Evolutionary conservation across 306 rosid species (phyloP).

Genomic region (Trifolium fragiferum): DNA sequence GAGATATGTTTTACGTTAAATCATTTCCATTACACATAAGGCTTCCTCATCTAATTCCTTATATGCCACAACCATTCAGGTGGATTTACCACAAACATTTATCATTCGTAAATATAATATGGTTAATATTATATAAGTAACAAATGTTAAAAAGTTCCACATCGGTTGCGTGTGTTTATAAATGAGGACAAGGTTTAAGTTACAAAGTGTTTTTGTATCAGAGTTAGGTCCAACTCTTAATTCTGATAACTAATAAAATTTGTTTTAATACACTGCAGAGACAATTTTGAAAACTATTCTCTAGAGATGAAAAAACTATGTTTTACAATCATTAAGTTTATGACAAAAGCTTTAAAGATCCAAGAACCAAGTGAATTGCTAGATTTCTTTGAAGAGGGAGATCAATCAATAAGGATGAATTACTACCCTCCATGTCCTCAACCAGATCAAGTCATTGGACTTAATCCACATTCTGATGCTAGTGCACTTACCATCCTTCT

Average conservation of each 20-base stretch:
- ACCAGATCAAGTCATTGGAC: conserved; percentile 43
- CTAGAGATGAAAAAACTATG: conserved; percentile 30
- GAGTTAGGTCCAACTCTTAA: no score
- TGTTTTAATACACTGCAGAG: not conserved
- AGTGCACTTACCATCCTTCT: conserved; percentile 42
- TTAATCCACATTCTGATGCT: conserved; percentile 47
- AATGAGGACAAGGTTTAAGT: no score
- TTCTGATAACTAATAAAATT: no score
- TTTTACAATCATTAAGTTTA: conserved; percentile 31
- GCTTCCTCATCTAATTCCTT: not conserved
- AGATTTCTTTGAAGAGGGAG: conserved; percentile 38
- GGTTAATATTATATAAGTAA: no score
- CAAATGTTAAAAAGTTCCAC: no score
- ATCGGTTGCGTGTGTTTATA: no score
- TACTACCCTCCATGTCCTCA: conserved; percentile 46
- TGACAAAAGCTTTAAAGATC: conserved; percentile 38
- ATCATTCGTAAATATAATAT: no score
- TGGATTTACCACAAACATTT: not conserved
- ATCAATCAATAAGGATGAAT: conserved; percentile 43
- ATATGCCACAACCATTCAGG: conserved; percentile 1
- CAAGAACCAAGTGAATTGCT: not conserved
- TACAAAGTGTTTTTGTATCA: no score
- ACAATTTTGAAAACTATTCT: conserved; percentile 33
- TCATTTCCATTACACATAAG: not conserved
- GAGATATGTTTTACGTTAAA: not conserved